Evolutionary conservation across 805 yeast genomes (phyloP).

Genomic region (Candida ipomoeae): DNA sequence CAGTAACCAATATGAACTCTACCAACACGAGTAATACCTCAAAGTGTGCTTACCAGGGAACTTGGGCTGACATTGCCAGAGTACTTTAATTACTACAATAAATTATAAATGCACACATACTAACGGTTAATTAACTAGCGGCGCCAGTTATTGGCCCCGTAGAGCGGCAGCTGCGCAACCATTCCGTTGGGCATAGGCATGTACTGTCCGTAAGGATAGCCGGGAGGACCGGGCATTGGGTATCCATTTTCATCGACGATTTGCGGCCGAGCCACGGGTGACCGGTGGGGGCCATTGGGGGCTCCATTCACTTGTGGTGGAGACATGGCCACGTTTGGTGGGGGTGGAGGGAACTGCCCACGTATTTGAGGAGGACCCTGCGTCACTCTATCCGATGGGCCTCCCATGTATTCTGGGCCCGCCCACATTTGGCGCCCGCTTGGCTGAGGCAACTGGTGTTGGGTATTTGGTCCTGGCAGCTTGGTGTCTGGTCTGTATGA

Average conservation of each 20-base stretch:
- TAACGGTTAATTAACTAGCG: constrained; percentile 2
- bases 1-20: not conserved
- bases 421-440: constrained; percentile 24
- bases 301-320: constrained; percentile 12
- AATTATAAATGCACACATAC: not conserved
- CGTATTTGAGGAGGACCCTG: constrained; percentile 14
- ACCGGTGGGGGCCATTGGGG: constrained; percentile 14
- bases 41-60: constrained; percentile 1
- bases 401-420: constrained; percentile 15
- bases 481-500: constrained; percentile 15
- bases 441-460: constrained; percentile 26
- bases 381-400: constrained; percentile 20
- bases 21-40: no score
- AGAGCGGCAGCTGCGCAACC: constrained; percentile 22
- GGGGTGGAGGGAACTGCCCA: constrained; percentile 15
- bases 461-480: constrained; percentile 17
- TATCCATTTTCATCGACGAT: constrained; percentile 13
- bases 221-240: constrained; percentile 26
- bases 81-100: not conserved
- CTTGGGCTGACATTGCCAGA: constrained; percentile 3
- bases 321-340: constrained; percentile 13
- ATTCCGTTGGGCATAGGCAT: constrained; percentile 32
- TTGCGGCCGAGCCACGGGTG: constrained; percentile 14
- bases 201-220: constrained; percentile 37
- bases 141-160: constrained; percentile 17